phyloP scores from a whole-genome alignment of 805 yeast species.

The Candida krabiensis region DNA sequence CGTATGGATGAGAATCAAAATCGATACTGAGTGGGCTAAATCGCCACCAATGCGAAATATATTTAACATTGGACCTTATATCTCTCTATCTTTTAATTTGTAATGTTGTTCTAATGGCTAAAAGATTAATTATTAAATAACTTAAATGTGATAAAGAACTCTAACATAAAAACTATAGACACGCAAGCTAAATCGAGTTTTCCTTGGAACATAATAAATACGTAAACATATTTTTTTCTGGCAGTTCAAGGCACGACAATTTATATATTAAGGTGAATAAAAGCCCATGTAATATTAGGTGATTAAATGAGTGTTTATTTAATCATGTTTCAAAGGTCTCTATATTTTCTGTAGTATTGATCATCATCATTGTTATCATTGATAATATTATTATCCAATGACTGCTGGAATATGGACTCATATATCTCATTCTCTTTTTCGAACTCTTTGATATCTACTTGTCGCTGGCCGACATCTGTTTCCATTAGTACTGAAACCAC shows the following conservation, averaged over 20 bases:
- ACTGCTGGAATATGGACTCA: constrained; percentile 2
- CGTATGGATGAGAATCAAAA: constrained; percentile 69
- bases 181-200: no score
- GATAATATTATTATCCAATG: constrained; percentile 2
- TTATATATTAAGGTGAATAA: no score
- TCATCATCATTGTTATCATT: constrained; percentile 22
- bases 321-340: constrained; percentile 18
- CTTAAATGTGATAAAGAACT: no score
- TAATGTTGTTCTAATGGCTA: no score
- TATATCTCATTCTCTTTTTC: constrained; percentile 28
- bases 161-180: no score
- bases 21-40: constrained; percentile 77
- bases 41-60: constrained; percentile 57
- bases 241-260: not conserved
- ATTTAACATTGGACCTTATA: constrained; percentile 33
- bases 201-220: no score
- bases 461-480: constrained; percentile 30
- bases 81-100: no score
- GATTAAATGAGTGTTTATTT: not conserved
- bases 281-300: constrained; percentile 3
- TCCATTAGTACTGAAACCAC: constrained; percentile 30
- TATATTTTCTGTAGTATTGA: constrained; percentile 18
- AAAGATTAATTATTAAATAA: no score
- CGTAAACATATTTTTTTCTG: no score
- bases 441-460: constrained; percentile 27